These are phyloP conservation scores for Oryza officinalis DNA, from an alignment of 176 grass and related monocot species.

Conservation along the genomic window DNA sequence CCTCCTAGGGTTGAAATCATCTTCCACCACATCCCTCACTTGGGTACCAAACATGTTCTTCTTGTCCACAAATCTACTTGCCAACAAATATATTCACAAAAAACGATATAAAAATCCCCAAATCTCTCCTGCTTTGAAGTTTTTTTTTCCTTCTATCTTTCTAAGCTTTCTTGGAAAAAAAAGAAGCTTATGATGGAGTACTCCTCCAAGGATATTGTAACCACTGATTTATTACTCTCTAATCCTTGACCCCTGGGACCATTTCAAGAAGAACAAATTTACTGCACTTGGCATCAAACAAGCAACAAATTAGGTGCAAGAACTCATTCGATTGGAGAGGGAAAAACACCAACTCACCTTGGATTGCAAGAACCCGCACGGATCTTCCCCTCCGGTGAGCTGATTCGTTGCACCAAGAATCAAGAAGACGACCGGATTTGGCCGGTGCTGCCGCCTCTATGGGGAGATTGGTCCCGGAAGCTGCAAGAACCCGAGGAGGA, in stretches of 20 bases:
- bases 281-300: constrained; percentile 13
- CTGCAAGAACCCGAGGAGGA: constrained; percentile 24
- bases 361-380: constrained; percentile 11
- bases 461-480: neutral
- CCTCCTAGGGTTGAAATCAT: constrained; percentile 52
- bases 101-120: constrained; percentile 6
- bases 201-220: neutral
- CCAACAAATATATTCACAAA: neutral
- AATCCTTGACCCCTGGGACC: neutral
- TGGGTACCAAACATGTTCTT: constrained; percentile 58
- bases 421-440: constrained; percentile 34
- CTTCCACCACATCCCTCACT: constrained; percentile 28
- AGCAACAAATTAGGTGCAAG: neutral
- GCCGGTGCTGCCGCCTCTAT: constrained; percentile 19
- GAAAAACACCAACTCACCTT: constrained; percentile 26
- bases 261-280: constrained; percentile 7
- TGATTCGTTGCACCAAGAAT: constrained; percentile 9
- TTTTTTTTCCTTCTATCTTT: neutral
- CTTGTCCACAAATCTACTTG: neutral
- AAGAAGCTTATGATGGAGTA: too few relatives aligned
- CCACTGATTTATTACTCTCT: neutral
- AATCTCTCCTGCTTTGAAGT: constrained; percentile 1
- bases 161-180: neutral
- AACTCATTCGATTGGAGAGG: neutral
- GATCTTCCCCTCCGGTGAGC: neutral